Evolutionary conservation across 768 basidiomycete species (phyloP).

Genomic region (Clathrus columnatus): DNA sequence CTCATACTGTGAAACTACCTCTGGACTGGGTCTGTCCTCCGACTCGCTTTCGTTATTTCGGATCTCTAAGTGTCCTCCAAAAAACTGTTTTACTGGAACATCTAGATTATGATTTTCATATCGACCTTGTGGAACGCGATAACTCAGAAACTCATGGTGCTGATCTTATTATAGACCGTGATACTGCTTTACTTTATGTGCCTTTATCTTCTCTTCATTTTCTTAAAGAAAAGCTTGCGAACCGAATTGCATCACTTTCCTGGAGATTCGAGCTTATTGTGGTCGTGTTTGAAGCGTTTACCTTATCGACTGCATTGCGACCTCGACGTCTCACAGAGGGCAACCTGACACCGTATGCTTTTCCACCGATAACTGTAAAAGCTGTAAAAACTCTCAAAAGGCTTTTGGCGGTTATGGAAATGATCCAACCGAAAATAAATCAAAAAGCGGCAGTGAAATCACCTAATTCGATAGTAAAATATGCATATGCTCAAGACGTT

Average conservation of each 20-base stretch:
- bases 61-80: conserved; percentile 60
- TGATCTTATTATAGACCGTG: conserved; percentile 61
- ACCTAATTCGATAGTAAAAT: conserved; percentile 33
- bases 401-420: conserved; percentile 39
- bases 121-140: conserved; percentile 60
- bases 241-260: conserved; percentile 43
- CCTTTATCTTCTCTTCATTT: conserved; percentile 41
- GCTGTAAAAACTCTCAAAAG: conserved; percentile 61
- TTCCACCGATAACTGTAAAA: conserved; percentile 59
- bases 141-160: conserved; percentile 36
- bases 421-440: conserved; percentile 16
- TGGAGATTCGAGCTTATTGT: conserved; percentile 51
- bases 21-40: conserved; percentile 23
- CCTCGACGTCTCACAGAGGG: conserved; percentile 11
- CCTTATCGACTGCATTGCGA: conserved; percentile 32
- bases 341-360: conserved; percentile 31
- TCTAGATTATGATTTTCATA: conserved; percentile 36
- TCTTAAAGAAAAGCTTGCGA: conserved; percentile 35
- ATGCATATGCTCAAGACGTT: conserved; percentile 56
- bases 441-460: conserved; percentile 51
- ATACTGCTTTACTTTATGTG: conserved; percentile 46
- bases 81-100: conserved; percentile 50
- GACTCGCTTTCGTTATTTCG: conserved; percentile 53
- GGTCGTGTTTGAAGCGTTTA: conserved; percentile 62
- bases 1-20: conserved; percentile 38